Percentiles rank a stretch among this genome's conserved stretches.
These are phyloP conservation scores for Aspergillus cavernicola DNA, from an alignment of 495 filamentous ascomycete species.

Conservation along the genomic window DNA sequence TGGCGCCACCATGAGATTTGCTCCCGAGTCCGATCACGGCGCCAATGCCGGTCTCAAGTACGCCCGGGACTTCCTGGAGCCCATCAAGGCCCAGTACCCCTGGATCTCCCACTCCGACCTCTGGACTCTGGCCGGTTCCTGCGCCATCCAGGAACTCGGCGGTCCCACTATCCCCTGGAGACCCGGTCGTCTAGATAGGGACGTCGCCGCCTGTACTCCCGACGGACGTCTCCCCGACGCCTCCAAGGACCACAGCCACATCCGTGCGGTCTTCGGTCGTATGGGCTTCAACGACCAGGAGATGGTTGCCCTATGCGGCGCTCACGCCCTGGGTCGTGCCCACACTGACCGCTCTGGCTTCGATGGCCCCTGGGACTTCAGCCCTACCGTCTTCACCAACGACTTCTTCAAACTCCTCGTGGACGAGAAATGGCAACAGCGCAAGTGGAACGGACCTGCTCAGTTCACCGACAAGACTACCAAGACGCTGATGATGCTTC, in stretches of 20 bases:
- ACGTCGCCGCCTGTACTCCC: constrained; percentile 84
- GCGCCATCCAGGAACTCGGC: constrained; percentile 91
- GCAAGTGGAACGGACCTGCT: constrained; percentile 90
- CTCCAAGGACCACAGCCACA: constrained; percentile 71
- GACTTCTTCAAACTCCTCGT: constrained; percentile 87
- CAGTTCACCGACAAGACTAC: constrained; percentile 82
- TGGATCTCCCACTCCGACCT: constrained; percentile 97
- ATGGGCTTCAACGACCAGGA: constrained; percentile 99
- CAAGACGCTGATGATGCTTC: constrained; percentile 95
- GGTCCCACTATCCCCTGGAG: constrained; percentile 87
- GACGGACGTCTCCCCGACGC: constrained; percentile 95
- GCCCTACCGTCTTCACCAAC: constrained; percentile 89
- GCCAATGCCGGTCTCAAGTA: constrained; percentile 88
- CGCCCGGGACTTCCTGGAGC: constrained; percentile 89
- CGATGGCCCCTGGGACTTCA: constrained; percentile 94
- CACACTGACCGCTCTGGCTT: constrained; percentile 87
- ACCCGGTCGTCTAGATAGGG: constrained; percentile 79
- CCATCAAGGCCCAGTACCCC: constrained; percentile 82
- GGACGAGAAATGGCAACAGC: constrained; percentile 86
- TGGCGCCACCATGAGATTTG: constrained; percentile 96
- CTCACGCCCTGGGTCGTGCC: constrained; percentile 89
- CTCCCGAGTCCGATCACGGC: constrained; percentile 86
- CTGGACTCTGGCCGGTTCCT: constrained; percentile 87
- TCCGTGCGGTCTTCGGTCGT: constrained; percentile 89
- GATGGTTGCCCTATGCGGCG: constrained; percentile 86